phyloP scores from a whole-genome alignment of 2,329 filamentous ascomycete genomes.

The Pestalotiopsis sp. region DNA sequence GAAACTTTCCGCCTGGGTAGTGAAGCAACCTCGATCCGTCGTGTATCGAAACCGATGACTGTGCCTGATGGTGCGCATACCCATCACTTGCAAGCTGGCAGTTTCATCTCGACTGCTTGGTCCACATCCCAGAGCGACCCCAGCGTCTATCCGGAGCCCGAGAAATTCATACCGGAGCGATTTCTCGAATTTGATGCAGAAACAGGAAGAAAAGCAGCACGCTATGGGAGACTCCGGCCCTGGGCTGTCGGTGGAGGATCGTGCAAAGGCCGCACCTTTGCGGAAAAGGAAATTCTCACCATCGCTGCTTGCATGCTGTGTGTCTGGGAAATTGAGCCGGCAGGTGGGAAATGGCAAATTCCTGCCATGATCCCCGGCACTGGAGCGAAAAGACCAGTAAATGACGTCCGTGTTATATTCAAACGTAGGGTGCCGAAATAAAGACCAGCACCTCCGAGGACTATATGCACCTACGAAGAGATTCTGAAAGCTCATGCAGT shows the following conservation, averaged over 20 bases:
- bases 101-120: conserved; percentile 17
- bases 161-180: conserved; percentile 29
- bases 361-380: conserved; percentile 18
- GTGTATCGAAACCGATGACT: conserved; percentile 14
- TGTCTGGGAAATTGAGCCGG: conserved; percentile 20
- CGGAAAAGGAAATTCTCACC: conserved; percentile 20
- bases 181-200: conserved; percentile 23
- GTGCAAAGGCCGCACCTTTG: conserved; percentile 21
- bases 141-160: conserved; percentile 24
- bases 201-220: conserved; percentile 12
- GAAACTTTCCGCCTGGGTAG: conserved; percentile 19
- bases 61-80: conserved; percentile 15
- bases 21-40: conserved; percentile 19
- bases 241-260: conserved; percentile 18
- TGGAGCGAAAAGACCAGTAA: conserved; percentile 22
- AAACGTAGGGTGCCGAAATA: conserved; percentile 12
- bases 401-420: conserved; percentile 19
- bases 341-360: conserved; percentile 14
- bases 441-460: background rate
- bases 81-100: conserved; percentile 14
- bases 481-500: background rate
- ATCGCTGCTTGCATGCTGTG: conserved; percentile 16
- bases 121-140: conserved; percentile 25
- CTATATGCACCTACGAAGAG: background rate
- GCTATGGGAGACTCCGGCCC: conserved; percentile 19